Evolutionary conservation across 164 flowering plant species (phyloP).

Genomic region (Cinnamomum micranthum): DNA sequence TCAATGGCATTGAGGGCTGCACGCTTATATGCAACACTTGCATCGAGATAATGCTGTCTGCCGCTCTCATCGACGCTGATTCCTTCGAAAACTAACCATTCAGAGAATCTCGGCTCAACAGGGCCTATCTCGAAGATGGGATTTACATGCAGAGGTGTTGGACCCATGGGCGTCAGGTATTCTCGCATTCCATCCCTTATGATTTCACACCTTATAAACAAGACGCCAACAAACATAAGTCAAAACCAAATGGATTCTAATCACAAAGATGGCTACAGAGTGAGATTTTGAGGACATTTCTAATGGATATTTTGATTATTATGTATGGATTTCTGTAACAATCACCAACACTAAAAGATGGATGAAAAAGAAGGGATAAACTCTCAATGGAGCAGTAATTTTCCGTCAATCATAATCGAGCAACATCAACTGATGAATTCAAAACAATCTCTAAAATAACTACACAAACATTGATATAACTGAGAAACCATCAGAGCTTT

Average conservation of each 20-base stretch:
- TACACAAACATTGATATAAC: no score
- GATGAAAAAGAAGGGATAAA: no score
- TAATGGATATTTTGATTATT: no score
- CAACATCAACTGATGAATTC: no score
- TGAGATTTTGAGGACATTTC: no score
- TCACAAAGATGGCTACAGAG: no score
- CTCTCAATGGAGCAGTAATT: no score
- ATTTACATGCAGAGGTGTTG: constrained; percentile 89
- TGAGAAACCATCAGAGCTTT: no score
- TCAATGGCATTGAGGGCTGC: constrained; percentile 94
- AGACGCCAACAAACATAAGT: background rate
- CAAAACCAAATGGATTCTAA: background rate
- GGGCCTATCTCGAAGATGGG: constrained; percentile 97
- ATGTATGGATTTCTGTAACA: no score
- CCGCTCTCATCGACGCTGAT: constrained; percentile 96
- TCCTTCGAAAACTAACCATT: constrained; percentile 96
- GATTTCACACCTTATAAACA: constrained; percentile 69
- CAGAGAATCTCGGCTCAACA: constrained; percentile 91
- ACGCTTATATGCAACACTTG: constrained; percentile 84
- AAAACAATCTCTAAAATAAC: no score
- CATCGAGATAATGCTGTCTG: constrained; percentile 85
- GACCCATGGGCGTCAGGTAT: constrained; percentile 97
- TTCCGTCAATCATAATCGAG: no score
- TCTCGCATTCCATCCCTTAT: constrained; percentile 86
- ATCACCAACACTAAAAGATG: no score